Evolutionary conservation across 2,329 filamentous ascomycete species (phyloP).

Genomic region (Scedosporium aurantiacum): DNA sequence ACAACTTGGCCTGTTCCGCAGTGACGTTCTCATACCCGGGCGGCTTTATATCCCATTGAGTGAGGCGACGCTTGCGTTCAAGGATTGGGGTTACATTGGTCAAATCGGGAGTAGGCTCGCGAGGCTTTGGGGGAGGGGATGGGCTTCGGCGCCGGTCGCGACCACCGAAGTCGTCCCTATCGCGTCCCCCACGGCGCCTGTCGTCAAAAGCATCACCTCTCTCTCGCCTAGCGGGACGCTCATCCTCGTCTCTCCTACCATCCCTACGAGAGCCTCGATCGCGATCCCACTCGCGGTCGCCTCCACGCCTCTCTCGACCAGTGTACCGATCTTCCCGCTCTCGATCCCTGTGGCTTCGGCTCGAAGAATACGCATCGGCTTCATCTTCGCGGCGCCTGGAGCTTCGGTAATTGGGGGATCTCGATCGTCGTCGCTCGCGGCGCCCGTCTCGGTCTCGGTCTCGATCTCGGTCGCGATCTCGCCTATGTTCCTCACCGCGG

Average conservation of each 20-base stretch:
- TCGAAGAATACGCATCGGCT: conserved; percentile 86
- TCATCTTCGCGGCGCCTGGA: conserved; percentile 62
- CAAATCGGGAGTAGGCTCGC: conserved; percentile 91
- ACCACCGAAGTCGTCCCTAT: conserved; percentile 28
- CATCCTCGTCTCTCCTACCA: conserved; percentile 54
- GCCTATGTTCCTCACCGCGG: conserved; percentile 24
- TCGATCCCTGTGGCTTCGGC: conserved; percentile 81
- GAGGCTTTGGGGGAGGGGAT: conserved; percentile 67
- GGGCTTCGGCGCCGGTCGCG: conserved; percentile 56
- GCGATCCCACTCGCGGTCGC: conserved; percentile 68
- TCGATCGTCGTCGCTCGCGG: conserved; percentile 63
- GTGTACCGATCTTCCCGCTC: conserved; percentile 90
- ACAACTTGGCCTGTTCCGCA: conserved; percentile 95
- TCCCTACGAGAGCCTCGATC: conserved; percentile 56
- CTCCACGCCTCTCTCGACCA: conserved; percentile 48
- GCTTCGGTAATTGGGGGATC: conserved; percentile 66
- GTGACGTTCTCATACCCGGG: conserved; percentile 97
- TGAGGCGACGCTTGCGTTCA: conserved; percentile 82
- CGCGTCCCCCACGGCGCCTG: conserved; percentile 38
- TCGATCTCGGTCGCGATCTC: conserved; percentile 19
- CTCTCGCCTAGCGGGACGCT: conserved; percentile 42
- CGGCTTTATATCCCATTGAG: conserved; percentile 99
- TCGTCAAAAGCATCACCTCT: conserved; percentile 33
- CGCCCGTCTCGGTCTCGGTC: conserved; percentile 25
- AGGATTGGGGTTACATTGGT: conserved; percentile 74